phyloP scores from a whole-genome alignment of 2,329 filamentous ascomycete genomes.

The Escovopsis sp. region DNA sequence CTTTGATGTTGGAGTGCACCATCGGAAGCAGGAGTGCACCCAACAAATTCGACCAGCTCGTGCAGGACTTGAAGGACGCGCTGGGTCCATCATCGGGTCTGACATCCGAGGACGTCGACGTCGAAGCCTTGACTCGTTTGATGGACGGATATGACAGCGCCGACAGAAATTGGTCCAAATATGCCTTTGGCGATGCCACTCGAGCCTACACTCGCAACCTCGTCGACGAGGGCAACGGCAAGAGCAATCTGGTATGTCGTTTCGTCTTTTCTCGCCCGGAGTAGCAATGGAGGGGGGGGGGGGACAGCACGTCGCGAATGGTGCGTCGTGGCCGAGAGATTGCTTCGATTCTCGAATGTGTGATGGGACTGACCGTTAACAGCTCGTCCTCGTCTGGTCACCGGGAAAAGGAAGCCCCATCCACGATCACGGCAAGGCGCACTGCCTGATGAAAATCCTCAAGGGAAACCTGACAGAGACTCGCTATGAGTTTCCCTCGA shows the following conservation, averaged over 20 bases:
- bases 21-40: conserved; percentile 7
- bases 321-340: not conserved
- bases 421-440: conserved; percentile 78
- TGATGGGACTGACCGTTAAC: conserved; percentile 5
- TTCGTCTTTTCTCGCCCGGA: not conserved
- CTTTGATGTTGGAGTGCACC: conserved; percentile 9
- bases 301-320: conserved; percentile 7
- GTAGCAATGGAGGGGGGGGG: not conserved
- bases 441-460: conserved; percentile 86
- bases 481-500: conserved; percentile 56
- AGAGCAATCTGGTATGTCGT: conserved; percentile 51
- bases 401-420: conserved; percentile 72
- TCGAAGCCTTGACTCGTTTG: conserved; percentile 50
- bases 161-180: conserved; percentile 56
- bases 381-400: conserved; percentile 82
- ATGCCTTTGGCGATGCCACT: conserved; percentile 55
- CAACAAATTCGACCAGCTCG: conserved; percentile 51
- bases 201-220: conserved; percentile 74
- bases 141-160: conserved; percentile 63
- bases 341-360: too few species aligned
- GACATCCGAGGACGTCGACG: conserved; percentile 67
- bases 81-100: conserved; percentile 72
- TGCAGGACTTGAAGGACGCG: conserved; percentile 54
- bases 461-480: conserved; percentile 68
- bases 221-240: conserved; percentile 76